Conservation (phyloP, 805 yeast genomes). For the Yarrowia yakushimensis region DNA sequence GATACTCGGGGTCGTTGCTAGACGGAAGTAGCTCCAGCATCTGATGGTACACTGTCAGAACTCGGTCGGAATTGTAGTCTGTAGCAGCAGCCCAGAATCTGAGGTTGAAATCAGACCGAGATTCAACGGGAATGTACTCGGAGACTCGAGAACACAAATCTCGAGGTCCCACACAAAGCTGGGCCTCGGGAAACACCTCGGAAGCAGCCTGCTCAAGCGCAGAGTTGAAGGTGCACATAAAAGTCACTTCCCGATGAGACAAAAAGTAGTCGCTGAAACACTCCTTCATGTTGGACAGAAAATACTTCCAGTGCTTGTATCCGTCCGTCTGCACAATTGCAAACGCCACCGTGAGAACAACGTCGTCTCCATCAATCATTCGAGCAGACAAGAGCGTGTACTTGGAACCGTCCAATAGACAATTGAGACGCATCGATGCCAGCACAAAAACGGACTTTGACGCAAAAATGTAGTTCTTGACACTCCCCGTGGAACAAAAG, state of each 20-base stretch:
- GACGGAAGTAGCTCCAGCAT: slow-evolving; percentile 6
- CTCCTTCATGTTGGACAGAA: slow-evolving; percentile 17
- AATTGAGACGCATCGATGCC: slow-evolving; percentile 13
- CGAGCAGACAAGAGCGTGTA: slow-evolving; percentile 2
- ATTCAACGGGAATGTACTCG: slow-evolving; percentile 1
- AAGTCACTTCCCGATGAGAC: slow-evolving; percentile 2
- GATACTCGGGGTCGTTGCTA: not conserved
- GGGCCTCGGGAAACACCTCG: slow-evolving; percentile 10
- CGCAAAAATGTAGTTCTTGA: slow-evolving; percentile 16
- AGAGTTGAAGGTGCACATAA: slow-evolving; percentile 17
- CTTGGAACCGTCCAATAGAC: slow-evolving; percentile 8
- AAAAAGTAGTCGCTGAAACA: slow-evolving; percentile 2
- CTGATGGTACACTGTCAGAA: slow-evolving; percentile 16
- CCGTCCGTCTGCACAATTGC: slow-evolving; percentile 15
- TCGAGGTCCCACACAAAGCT: slow-evolving; percentile 9
- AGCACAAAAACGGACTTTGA: slow-evolving; percentile 10
- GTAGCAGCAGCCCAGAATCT: slow-evolving; percentile 19
- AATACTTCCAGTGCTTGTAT: slow-evolving; percentile 22
- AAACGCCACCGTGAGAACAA: slow-evolving; percentile 11
- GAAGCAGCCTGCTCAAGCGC: slow-evolving; percentile 6
- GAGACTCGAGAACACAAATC: slow-evolving; percentile 8
- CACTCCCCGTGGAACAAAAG: slow-evolving; percentile 1
- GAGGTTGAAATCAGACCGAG: slow-evolving; percentile 2
- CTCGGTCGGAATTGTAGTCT: slow-evolving; percentile 6
- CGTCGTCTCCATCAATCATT: slow-evolving; percentile 17